These are phyloP conservation scores for Thelonectria rubi DNA, from an alignment of 2,329 filamentous ascomycete species.

Conservation along the genomic window DNA sequence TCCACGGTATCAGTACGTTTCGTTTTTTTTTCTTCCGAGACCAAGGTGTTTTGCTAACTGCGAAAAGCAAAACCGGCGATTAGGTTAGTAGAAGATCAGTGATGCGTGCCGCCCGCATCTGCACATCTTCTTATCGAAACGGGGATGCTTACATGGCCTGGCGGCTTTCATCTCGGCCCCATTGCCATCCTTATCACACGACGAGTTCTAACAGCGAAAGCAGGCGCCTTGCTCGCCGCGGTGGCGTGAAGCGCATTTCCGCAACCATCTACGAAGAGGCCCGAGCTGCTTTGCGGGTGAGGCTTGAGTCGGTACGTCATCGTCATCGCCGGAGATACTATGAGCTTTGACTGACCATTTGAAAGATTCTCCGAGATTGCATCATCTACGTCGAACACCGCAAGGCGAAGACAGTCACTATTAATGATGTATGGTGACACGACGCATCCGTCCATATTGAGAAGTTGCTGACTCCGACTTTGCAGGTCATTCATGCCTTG, in stretches of 20 bases:
- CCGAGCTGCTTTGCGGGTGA: slow-evolving; percentile 59
- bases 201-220: slow-evolving; percentile 16
- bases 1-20: slow-evolving; percentile 61
- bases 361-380: slow-evolving; percentile 62
- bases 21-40: not conserved
- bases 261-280: slow-evolving; percentile 70
- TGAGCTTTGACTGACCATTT: slow-evolving; percentile 19
- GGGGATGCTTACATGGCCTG: not conserved
- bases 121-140: not conserved
- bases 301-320: slow-evolving; percentile 57
- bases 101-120: not conserved
- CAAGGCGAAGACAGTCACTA: slow-evolving; percentile 68
- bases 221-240: slow-evolving; percentile 77
- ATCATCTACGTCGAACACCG: slow-evolving; percentile 63
- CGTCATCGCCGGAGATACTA: too few species aligned
- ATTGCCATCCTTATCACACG: not conserved
- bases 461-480: slow-evolving; percentile 13
- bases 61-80: slow-evolving; percentile 62
- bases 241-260: slow-evolving; percentile 80
- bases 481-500: slow-evolving; percentile 64
- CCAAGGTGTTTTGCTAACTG: slow-evolving; percentile 11
- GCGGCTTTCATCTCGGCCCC: not conserved
- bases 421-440: slow-evolving; percentile 62
- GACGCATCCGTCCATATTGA: slow-evolving; percentile 8
- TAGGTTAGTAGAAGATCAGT: slow-evolving; percentile 50